Conservation (phyloP, 768 basidiomycete genomes). For the Agaricus sinodeliciosus region DNA sequence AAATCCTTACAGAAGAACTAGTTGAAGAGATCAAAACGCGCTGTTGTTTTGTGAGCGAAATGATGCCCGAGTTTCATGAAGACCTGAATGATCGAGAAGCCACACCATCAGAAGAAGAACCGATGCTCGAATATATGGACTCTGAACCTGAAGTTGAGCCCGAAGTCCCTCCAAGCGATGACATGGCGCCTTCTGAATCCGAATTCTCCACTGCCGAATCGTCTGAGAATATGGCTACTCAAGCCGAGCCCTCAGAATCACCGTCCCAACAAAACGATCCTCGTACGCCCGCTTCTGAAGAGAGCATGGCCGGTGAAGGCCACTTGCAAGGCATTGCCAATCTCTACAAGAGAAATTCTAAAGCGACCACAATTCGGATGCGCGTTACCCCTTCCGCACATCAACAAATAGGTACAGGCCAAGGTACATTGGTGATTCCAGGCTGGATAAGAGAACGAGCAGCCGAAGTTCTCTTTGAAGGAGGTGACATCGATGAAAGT, state of each 20-base stretch:
- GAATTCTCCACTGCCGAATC: constrained; percentile 30
- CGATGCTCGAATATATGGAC: constrained; percentile 23
- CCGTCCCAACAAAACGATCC: constrained; percentile 40
- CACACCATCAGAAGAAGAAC: constrained; percentile 20
- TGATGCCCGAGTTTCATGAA: constrained; percentile 33
- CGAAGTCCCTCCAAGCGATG: constrained; percentile 30
- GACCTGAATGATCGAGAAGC: neutral
- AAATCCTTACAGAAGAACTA: constrained; percentile 73
- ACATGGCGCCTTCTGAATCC: neutral
- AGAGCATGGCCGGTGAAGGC: constrained; percentile 34
- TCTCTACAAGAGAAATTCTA: constrained; percentile 72
- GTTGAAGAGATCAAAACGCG: constrained; percentile 88
- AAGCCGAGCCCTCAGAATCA: constrained; percentile 59
- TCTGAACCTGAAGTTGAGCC: constrained; percentile 25
- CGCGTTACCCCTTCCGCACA: constrained; percentile 59
- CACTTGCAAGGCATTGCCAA: constrained; percentile 60
- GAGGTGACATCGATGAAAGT: constrained; percentile 82
- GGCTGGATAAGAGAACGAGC: constrained; percentile 94
- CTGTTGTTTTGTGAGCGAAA: constrained; percentile 78
- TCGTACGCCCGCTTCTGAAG: constrained; percentile 24
- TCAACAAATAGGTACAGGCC: constrained; percentile 61
- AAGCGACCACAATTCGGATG: constrained; percentile 67
- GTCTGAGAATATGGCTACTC: constrained; percentile 21
- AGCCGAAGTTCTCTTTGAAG: constrained; percentile 86
- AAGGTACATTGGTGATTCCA: constrained; percentile 77